Base-by-base conservation (phyloP, 1,284 basidiomycete genomes). In the Grifola frondosa region DNA sequence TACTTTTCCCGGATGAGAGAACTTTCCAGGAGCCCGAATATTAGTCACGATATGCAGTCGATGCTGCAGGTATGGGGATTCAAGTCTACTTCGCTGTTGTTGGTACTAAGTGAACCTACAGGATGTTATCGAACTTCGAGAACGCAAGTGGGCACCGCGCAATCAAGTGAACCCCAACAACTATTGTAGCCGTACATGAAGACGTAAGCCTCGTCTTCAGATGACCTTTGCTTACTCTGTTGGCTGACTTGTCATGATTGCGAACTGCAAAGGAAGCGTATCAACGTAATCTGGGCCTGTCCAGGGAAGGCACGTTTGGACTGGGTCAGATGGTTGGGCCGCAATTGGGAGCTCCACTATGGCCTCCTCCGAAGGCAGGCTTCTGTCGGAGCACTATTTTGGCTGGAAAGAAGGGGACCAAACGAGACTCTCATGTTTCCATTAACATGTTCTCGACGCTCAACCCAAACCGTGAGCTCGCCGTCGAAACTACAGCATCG, bases 1-100 rank as follows among this genome's bases (percentile, higher is more conserved):
- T 97, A 97, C 75, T 97, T 98, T 71, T 74, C 80, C 40, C 80
- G 94, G 37, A 94, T 99, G 81, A 79, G 82, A 60, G 82, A 88
- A 60, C 74, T 97, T 52, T 70, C 78, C 33, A 86, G 86, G 69
- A 88, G 79, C 57, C 71, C 64, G 21, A 81, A 84, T 41, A 81
- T 97, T 51, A 83, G 81, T 42, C 82, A 91, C 24, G 86, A 95
- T 63, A 91, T 97, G 80, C 83, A 86, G 45, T 97, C 91, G 71
- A 97, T 97, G 93, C 77, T 98, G 49, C 80, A 90, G 80, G 92
- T 93, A 53, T 48, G 78, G 3, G 17, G 3, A 16, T 9, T 20
- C 17, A 8, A 12, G 10, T 22, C 42, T 23, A 42, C 25, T 21
- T 7, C 12, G 19, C 42, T 39, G 39, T 20, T 29, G 17, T 10